phyloP scores from a whole-genome alignment of 257 asterid genomes.

The Petrea volubilis region DNA sequence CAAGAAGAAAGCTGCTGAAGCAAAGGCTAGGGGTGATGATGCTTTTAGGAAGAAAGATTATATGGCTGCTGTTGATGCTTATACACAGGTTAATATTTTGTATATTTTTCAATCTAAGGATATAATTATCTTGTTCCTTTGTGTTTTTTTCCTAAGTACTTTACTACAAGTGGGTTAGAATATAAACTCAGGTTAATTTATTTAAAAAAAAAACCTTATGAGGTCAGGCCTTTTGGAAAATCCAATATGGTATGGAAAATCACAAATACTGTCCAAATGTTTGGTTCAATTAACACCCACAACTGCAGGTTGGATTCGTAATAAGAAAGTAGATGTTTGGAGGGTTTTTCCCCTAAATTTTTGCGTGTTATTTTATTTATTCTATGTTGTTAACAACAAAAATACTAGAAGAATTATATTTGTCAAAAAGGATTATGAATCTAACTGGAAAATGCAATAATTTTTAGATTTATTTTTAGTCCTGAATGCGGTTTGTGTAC shows the following conservation, averaged over 20 bases:
- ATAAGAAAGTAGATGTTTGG: too few species aligned
- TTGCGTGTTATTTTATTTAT: background rate
- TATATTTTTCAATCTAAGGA: background rate
- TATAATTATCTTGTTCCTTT: background rate
- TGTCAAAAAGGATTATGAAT: background rate
- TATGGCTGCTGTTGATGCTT: slow-evolving; percentile 77
- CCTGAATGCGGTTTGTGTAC: background rate
- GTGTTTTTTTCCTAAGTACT: background rate
- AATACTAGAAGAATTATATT: background rate
- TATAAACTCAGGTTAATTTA: too few species aligned
- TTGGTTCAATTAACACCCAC: too few species aligned
- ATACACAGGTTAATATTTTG: slow-evolving; percentile 69
- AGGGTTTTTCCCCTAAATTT: background rate
- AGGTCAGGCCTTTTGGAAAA: too few species aligned
- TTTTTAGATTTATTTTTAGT: background rate
- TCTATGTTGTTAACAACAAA: background rate
- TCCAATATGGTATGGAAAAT: too few species aligned
- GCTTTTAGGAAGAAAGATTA: slow-evolving; percentile 76
- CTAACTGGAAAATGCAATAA: background rate
- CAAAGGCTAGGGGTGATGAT: slow-evolving; percentile 82
- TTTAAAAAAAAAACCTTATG: too few species aligned
- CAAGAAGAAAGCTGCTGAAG: slow-evolving; percentile 80
- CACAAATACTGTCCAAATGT: too few species aligned
- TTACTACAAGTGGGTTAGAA: background rate
- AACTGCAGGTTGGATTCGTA: background rate